These are phyloP conservation scores for Leccinum imitatum DNA, from an alignment of 768 basidiomycete species.

Conservation along the genomic window DNA sequence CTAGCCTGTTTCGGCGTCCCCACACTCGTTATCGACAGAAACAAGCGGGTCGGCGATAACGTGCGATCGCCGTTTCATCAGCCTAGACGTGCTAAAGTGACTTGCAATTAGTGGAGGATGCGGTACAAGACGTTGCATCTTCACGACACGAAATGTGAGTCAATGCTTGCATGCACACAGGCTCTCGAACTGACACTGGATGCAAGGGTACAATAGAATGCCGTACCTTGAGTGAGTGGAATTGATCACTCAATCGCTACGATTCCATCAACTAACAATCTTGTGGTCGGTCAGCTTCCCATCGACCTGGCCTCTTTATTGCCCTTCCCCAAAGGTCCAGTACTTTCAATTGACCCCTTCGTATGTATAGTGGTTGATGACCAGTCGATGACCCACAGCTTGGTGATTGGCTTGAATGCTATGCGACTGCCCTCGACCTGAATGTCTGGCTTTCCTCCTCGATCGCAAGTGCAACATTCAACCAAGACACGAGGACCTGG, in stretches of 20 bases:
- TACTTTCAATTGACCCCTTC: neutral
- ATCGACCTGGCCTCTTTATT: conserved; percentile 49
- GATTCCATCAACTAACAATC: neutral
- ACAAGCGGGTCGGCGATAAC: conserved; percentile 49
- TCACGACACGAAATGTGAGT: conserved; percentile 51
- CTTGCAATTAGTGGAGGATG: conserved; percentile 43
- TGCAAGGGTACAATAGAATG: conserved; percentile 49
- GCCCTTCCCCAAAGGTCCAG: conserved; percentile 49
- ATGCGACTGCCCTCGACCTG: conserved; percentile 56
- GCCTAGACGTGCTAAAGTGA: conserved; percentile 4
- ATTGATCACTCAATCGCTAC: neutral
- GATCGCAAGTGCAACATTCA: conserved; percentile 35
- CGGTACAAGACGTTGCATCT: conserved; percentile 57
- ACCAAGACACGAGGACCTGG: conserved; percentile 42
- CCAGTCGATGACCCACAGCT: conserved; percentile 34
- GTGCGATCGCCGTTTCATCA: conserved; percentile 9
- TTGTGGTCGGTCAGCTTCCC: conserved; percentile 42
- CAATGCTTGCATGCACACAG: conserved; percentile 2
- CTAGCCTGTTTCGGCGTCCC: conserved; percentile 55
- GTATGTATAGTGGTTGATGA: neutral
- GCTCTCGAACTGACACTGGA: neutral
- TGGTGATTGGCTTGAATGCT: conserved; percentile 63
- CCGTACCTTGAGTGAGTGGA: conserved; percentile 52
- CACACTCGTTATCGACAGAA: conserved; percentile 58
- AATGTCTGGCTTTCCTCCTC: conserved; percentile 58